Evolutionary conservation across 2,329 filamentous ascomycete genomes (phyloP).

Genomic region (Ampelomyces quisqualis): DNA sequence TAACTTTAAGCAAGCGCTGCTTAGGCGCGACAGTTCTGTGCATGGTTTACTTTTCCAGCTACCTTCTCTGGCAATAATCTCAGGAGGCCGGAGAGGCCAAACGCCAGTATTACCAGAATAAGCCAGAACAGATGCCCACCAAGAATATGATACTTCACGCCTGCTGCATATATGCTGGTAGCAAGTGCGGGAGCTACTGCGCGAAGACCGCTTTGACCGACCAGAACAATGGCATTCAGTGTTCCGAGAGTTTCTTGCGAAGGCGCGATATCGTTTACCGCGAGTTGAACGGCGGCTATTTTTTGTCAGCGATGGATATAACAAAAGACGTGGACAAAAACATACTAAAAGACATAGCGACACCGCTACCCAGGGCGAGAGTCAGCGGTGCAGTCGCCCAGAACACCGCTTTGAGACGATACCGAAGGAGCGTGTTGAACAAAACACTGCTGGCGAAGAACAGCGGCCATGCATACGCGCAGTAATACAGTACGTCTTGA

Average conservation of each 20-base stretch:
- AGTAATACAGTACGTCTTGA: conserved; percentile 61
- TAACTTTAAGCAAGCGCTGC: background rate
- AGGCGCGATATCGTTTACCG: conserved; percentile 72
- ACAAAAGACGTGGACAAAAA: background rate
- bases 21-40: conserved; percentile 1
- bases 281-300: conserved; percentile 64
- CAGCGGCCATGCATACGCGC: conserved; percentile 61
- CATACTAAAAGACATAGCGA: conserved; percentile 67
- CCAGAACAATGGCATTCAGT: conserved; percentile 69
- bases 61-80: conserved; percentile 30
- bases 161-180: conserved; percentile 67
- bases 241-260: conserved; percentile 65
- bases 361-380: conserved; percentile 60
- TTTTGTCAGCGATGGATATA: conserved; percentile 4
- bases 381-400: conserved; percentile 55
- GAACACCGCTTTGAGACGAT: conserved; percentile 52
- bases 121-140: conserved; percentile 67
- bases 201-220: conserved; percentile 61
- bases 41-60: conserved; percentile 13
- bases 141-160: conserved; percentile 62
- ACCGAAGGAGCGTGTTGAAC: conserved; percentile 58
- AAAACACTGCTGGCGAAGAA: conserved; percentile 60
- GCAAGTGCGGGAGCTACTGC: conserved; percentile 67
- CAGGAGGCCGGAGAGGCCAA: conserved; percentile 18
- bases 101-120: conserved; percentile 47